Evolutionary conservation across 1,139 yeast species (phyloP).

Genomic region (Meyerozyma sp.): DNA sequence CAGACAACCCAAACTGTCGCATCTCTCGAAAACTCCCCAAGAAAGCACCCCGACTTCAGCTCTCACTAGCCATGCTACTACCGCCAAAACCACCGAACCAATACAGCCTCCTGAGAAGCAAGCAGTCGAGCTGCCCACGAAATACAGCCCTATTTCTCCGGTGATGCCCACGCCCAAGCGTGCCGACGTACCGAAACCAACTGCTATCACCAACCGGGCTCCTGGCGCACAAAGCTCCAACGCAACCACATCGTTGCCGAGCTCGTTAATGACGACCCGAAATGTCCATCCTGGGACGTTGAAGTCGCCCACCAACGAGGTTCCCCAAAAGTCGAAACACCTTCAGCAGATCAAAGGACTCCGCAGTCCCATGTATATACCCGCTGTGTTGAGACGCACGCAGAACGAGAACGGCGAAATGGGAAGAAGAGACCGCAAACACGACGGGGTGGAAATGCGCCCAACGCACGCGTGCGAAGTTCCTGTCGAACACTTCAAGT

Average conservation of each 20-base stretch:
- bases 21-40: not conserved
- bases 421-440: not conserved
- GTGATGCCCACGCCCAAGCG: not conserved
- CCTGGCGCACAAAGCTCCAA: not conserved
- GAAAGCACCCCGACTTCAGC: constrained; percentile 2
- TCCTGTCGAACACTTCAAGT: not conserved
- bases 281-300: not conserved
- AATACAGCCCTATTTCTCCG: not conserved
- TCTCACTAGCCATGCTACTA: constrained; percentile 5
- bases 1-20: constrained; percentile 31
- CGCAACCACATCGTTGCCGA: not conserved
- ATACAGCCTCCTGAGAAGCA: not conserved
- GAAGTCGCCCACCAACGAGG: not conserved
- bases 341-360: constrained; percentile 63
- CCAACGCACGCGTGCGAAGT: not conserved
- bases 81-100: constrained; percentile 5
- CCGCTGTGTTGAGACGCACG: constrained; percentile 75
- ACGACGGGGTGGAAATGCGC: not conserved
- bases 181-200: not conserved
- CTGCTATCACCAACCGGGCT: not conserved
- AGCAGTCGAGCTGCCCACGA: not conserved
- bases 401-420: constrained; percentile 3
- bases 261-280: not conserved
- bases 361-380: constrained; percentile 80
- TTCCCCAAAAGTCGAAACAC: constrained; percentile 12